Base-by-base conservation (phyloP, 2,329 filamentous ascomycete species). In the Claviceps capensis region DNA sequence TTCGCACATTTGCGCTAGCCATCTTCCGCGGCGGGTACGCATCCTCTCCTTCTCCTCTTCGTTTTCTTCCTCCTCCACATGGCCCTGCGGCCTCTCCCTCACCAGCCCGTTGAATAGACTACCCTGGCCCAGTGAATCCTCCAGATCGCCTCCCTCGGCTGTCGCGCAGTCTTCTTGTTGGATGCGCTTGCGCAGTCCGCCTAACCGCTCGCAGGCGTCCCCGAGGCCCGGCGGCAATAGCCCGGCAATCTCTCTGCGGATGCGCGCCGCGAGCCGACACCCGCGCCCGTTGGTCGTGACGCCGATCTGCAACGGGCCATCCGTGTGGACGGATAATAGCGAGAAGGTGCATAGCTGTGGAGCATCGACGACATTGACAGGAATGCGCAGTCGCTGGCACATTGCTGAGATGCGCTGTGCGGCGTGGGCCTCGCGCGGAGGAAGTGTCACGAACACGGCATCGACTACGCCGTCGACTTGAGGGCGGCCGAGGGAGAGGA, bases 1-100 rank as follows among this genome's bases (percentile, higher is more conserved):
- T 72, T 98, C 93, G 75, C 93, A 98, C 50, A 98, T 88, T 65
- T 98, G 93, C 19, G 86, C 81, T 1, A 98, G 74, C 93, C 93
- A 98, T 53, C 93, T 80, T 74, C 95, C 90, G 49, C 93, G 79
- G 54, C 91, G 76, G 22, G 79, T 89, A 63, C 88, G 88, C 1
- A 78, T 43, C 70, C 61, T 17, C n/a, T 14, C 37, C 17, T 30
- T 5, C 2, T 17, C 11, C 13, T 48, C 17, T 8, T 22, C 36
- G 1, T 93, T 88, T 45, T 83, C 80, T 45, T 87, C 7, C 2
- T 16, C 6, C 26, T 23, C 22, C 9, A 5, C 17, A 6, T 38
- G 11, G 14, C 22, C 36, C 4, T 13, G 17, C 4, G 93, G 88
- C 45, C 83, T 81, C 47, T 87, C 83, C 0, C 76, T 79, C 6